Evolutionary conservation across 2,329 filamentous ascomycete genomes (phyloP), one percentile per base, ranked within the genome.

Genomic region (Hypoxylon sp.): DNA sequence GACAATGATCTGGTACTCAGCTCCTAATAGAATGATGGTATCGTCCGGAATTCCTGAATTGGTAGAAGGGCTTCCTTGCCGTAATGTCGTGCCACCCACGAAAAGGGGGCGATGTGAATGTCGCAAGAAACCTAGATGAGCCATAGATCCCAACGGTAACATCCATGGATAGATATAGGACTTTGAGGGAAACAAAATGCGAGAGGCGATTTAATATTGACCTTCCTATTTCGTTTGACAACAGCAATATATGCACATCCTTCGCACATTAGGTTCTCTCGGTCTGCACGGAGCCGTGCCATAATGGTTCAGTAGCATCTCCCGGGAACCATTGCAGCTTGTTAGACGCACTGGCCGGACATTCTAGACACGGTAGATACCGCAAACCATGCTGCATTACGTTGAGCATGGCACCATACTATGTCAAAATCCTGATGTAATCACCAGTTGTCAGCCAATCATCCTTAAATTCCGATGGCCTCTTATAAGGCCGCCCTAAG

Each of bases 271-370:
- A 27, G 32, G 39, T 7, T 57, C 29, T 53, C 29, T 43, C 30
- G 34, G 37, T 9, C 56, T 39, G 37, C 45, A 51, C 59, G 43
- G 51, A 52, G 57, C 43, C 27, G 61, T 64, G 53, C 51, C 27
- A 54, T 48, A 52, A 29, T 41, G 16, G 16, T 32, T 39, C 39
- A 51, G 55, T 46, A 45, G 43, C 29, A 48, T 25, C 23, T 46
- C 41, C 41, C 25, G 51, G 56, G 46, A 41, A 41, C 25, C 16
- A 39, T 29, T 16, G 37, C 52, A 27, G 43, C 25, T n/a, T 54
- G 27, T 34, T 32, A 58, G 29, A 56, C 45, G 62, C 47, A 63
- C 61, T 65, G 62, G 58, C 55, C 47, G 50, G 47, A 16, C 54
- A 41, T 27, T 50, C 25, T 34, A 16, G 37, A 57, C 46, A 21